A percentile compares a stretch with the other conserved stretches of the same genome.
Evolutionary conservation across 2,329 filamentous ascomycete genomes (phyloP).

Genomic region (Fusarium sp.): DNA sequence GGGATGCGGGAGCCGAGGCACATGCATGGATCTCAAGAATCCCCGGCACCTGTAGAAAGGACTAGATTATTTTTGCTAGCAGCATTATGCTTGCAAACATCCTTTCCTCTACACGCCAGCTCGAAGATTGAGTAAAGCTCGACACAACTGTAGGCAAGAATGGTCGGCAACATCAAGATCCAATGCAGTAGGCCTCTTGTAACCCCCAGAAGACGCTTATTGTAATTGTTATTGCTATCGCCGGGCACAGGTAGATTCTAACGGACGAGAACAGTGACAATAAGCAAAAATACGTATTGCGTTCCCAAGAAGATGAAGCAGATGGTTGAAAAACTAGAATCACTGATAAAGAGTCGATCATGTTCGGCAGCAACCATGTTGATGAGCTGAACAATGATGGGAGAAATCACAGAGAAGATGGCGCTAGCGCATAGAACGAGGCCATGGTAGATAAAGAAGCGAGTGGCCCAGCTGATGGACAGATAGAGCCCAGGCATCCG

Average conservation of each 20-base stretch:
- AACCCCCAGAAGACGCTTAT: conserved; percentile 15
- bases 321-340: conserved; percentile 17
- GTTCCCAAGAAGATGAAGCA: conserved; percentile 32
- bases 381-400: conserved; percentile 28
- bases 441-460: conserved; percentile 35
- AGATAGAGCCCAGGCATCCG: conserved; percentile 27
- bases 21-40: neutral
- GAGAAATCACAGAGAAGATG: conserved; percentile 30
- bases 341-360: conserved; percentile 17
- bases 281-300: conserved; percentile 24
- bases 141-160: conserved; percentile 36
- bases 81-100: conserved; percentile 35
- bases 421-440: conserved; percentile 34
- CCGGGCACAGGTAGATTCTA: conserved; percentile 21
- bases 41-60: neutral
- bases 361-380: conserved; percentile 20
- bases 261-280: conserved; percentile 25
- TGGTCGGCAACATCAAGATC: conserved; percentile 37
- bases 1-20: neutral
- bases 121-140: conserved; percentile 40
- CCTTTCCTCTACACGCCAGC: conserved; percentile 30
- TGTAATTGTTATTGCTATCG: conserved; percentile 6
- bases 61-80: conserved; percentile 32
- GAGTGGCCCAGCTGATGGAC: conserved; percentile 33
- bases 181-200: conserved; percentile 26